phyloP scores from a whole-genome alignment of 2,329 filamentous ascomycete species.

The Ophiosphaerella narmari region DNA sequence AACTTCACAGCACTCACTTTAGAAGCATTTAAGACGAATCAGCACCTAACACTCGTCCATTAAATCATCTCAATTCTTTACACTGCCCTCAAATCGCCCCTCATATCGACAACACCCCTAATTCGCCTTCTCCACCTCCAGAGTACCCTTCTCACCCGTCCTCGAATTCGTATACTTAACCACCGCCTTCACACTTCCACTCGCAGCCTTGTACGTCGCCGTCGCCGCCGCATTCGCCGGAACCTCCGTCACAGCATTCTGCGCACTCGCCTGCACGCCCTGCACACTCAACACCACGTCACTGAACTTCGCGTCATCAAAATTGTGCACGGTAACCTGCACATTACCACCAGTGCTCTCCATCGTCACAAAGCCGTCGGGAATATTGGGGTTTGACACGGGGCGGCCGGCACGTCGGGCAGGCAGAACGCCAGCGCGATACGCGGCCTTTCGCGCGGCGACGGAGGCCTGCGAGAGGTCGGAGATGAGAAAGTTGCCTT shows the following conservation, averaged over 20 bases:
- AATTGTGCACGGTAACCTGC: not conserved
- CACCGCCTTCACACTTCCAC: not conserved
- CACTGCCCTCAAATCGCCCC: no score
- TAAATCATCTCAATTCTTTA: no score
- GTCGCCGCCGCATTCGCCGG: not conserved
- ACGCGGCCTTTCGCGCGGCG: constrained; percentile 6
- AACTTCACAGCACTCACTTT: no score
- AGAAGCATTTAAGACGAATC: no score
- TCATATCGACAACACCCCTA: not conserved
- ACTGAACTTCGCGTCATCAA: not conserved
- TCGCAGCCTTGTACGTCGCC: not conserved
- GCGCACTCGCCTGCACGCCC: not conserved
- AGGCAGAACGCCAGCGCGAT: constrained; percentile 9
- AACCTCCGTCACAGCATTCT: not conserved
- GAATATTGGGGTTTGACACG: not conserved
- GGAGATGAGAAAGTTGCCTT: constrained; percentile 11
- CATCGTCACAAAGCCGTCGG: not conserved
- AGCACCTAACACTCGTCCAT: no score
- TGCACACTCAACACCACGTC: not conserved
- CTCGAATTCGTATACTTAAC: not conserved
- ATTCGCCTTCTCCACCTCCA: not conserved
- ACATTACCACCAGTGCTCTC: not conserved
- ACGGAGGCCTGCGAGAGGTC: constrained; percentile 6
- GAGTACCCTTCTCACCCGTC: not conserved
- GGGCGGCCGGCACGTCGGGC: not conserved